These are phyloP conservation scores for Kodamaea derodonti DNA, from an alignment of 1,139 yeast species.

Conservation along the genomic window DNA sequence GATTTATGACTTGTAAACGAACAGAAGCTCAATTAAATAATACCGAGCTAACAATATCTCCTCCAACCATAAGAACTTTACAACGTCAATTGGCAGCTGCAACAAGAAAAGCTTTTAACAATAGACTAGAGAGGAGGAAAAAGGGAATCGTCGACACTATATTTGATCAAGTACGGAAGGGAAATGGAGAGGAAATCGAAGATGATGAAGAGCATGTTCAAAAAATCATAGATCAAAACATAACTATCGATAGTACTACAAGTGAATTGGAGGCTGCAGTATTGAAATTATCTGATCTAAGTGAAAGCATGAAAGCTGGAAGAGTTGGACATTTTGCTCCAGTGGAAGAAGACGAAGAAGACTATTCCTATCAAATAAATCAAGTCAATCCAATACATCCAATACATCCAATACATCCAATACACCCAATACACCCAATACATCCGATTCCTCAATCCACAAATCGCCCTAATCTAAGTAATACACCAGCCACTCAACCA, in stretches of 20 bases:
- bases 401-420: background rate
- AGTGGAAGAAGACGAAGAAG: background rate
- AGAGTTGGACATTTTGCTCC: conserved; percentile 16
- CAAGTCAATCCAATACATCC: background rate
- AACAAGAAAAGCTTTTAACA: conserved; percentile 25
- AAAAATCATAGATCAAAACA: conserved; percentile 12
- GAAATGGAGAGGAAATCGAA: background rate
- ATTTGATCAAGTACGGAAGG: conserved; percentile 5
- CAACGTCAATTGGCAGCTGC: conserved; percentile 36
- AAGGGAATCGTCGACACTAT: conserved; percentile 6
- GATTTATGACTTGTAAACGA: conserved; percentile 21
- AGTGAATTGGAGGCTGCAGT: conserved; percentile 28
- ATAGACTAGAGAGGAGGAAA: conserved; percentile 10
- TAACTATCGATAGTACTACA: conserved; percentile 18
- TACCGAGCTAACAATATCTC: conserved; percentile 13
- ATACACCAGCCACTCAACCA: background rate
- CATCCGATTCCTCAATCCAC: background rate
- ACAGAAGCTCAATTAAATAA: conserved; percentile 4
- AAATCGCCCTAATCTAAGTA: background rate
- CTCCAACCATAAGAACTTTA: conserved; percentile 35
- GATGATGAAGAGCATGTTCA: conserved; percentile 6
- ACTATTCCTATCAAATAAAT: too few relatives aligned
- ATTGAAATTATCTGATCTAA: conserved; percentile 28
- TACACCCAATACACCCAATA: background rate
- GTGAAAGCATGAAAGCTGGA: conserved; percentile 31